A percentile compares a stretch with the other conserved stretches of the same genome.
Conservation (phyloP, 2,329 filamentous ascomycete genomes). For the Neonectria ditissima region DNA sequence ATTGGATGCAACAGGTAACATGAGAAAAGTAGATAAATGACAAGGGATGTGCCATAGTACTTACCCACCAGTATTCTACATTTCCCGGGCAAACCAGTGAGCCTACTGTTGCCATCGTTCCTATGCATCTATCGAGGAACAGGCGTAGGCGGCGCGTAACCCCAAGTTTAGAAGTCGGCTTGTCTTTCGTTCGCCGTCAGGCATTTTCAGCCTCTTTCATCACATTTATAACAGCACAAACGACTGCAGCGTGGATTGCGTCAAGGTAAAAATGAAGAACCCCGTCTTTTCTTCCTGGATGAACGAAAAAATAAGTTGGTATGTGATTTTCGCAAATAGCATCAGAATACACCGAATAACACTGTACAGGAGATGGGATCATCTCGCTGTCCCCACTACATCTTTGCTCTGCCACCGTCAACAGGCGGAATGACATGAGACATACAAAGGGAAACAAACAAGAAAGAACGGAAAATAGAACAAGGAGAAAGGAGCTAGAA, state of each 20-base stretch:
- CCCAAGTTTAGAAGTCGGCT: too few relatives aligned
- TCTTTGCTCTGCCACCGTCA: slow-evolving; percentile 28
- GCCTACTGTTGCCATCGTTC: too few relatives aligned
- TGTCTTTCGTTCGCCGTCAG: too few relatives aligned
- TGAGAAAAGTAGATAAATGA: not conserved
- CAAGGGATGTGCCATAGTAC: not conserved
- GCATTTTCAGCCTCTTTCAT: not conserved
- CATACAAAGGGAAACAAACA: slow-evolving; percentile 26
- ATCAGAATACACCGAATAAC: slow-evolving; percentile 43
- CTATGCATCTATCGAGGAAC: too few relatives aligned
- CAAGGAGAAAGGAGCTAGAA: slow-evolving; percentile 33
- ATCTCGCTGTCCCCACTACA: slow-evolving; percentile 27
- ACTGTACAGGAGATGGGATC: slow-evolving; percentile 36
- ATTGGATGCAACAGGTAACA: not conserved
- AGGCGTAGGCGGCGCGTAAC: too few relatives aligned
- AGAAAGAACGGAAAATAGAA: slow-evolving; percentile 29
- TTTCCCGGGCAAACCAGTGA: not conserved
- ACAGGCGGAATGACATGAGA: slow-evolving; percentile 18
- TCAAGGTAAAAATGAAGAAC: slow-evolving; percentile 10
- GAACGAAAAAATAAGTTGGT: slow-evolving; percentile 39
- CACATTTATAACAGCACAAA: not conserved
- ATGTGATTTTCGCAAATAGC: slow-evolving; percentile 47
- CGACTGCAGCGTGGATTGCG: not conserved
- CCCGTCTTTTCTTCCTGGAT: slow-evolving; percentile 27
- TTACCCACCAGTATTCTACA: not conserved